These are phyloP conservation scores for Chlamydomonas sp. DNA, from an alignment of 139 green algal species.

Conservation along the genomic window DNA sequence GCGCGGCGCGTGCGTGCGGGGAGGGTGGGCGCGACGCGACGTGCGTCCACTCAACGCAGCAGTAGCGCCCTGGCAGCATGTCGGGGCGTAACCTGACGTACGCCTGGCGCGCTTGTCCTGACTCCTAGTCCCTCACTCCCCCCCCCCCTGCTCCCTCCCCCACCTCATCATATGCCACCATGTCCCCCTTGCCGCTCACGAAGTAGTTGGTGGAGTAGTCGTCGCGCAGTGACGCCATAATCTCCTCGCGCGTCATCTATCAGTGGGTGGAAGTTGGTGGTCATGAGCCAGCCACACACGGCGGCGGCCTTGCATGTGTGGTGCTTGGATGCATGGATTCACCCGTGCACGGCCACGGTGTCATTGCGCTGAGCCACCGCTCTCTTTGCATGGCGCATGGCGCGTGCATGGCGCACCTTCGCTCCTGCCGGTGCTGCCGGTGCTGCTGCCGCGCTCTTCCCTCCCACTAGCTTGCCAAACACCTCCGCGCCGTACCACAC, in stretches of 20 bases:
- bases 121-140: no score
- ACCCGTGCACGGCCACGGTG: neutral
- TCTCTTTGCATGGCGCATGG: no score
- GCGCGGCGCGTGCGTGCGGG: no score
- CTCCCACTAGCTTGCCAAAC: conserved; percentile 52
- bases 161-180: conserved; percentile 39
- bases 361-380: neutral
- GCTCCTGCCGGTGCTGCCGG: no score
- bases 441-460: neutral
- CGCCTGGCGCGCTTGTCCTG: no score
- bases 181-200: conserved; percentile 42
- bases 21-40: no score
- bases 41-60: no score
- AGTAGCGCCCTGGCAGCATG: no score
- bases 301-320: no score
- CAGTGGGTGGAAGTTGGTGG: neutral
- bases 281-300: neutral
- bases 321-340: neutral
- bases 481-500: conserved; percentile 72
- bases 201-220: conserved; percentile 77
- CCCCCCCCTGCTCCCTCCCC: neutral
- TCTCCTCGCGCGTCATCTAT: conserved; percentile 29
- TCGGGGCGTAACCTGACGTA: no score
- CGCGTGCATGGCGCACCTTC: no score
- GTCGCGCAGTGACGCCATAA: conserved; percentile 36